Base-by-base conservation (phyloP, 2,329 filamentous ascomycete genomes). In the Pestalotiopsis sp. region DNA sequence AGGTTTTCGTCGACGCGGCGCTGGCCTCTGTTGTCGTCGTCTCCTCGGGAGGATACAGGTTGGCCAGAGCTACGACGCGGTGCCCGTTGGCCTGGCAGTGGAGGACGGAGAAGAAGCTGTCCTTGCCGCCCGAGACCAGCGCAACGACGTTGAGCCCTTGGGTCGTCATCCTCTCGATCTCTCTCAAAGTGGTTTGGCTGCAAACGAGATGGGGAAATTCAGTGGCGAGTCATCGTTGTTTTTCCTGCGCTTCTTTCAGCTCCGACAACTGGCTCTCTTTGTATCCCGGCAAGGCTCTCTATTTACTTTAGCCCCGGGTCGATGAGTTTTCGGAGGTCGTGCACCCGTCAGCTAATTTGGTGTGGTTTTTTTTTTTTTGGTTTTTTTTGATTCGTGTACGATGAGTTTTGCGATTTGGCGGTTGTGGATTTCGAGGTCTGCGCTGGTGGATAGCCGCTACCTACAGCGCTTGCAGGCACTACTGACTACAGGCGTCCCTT, bases 81-180 rank as follows among this genome's bases (percentile, higher is more conserved):
- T 98, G 95, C 27, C 93, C 94, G 79, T 97, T 93, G 69, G 90
- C 89, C 72, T 94, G 85, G 80, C 95, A 98, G 83, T 99, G 96
- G 69, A 98, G 87, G 72, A 97, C 87, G 23, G 93, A 95, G 83
- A 93, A 98, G 80, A 99, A 92, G 72, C 95, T 98, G 83, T 99
- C 96, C 82, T 99, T 99, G 72, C 96, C 96, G 69, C 96, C 96
- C 23, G 96, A 99, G 72, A 99, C 91, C 71, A 99, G 86, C 64
- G 93, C 95, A 74, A 99, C 95, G 71, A 98, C 94, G 74, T 95
- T 91, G 72, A 91, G 82, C 71, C 68, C 71, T 55, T 84, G 81
- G 69, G 78, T 73, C 67, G 81, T 74, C 83, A 85, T 86, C 12
- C 39, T 61, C 27, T 25, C 9, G 7, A 9, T 9, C 20, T 17